Evolutionary conservation across 768 basidiomycete species (phyloP), one percentile per base, ranked within the genome.

Genomic region (Pleurotus eryngii): DNA sequence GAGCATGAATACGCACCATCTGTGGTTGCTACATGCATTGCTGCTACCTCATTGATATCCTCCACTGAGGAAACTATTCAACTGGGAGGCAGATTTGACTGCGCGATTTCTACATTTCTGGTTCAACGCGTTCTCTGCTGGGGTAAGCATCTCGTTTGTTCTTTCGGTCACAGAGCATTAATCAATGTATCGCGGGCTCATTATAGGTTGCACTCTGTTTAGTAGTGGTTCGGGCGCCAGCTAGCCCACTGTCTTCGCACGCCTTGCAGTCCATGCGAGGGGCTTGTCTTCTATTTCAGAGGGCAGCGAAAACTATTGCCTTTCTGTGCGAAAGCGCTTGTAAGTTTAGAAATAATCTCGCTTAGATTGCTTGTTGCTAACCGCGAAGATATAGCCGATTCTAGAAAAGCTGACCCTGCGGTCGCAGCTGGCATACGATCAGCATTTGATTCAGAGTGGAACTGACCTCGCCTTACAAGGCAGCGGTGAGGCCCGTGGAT

Each of bases 61-160:
- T 76, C 81, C 2, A 69, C 87, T 15, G 80, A 83, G 59, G 76
- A 73, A 73, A 37, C 70, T 89, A 20, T 85, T 81, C 66, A 72
- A 79, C 39, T 76, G 80, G 59, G 81, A 87, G 65, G 79, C 82
- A 6, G 80, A 84, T 61, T 68, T 89, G 49, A 83, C 81, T 60
- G 79, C 79, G 51, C 78, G 89, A 27, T 86, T 87, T 61, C 77
- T 87, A 68, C 81, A 83, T 66, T 83, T 87, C 63, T 91, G 89
- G 88, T 85, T 86, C 58, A 87, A 90, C 64, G 76, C 81, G 17
- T 88, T 87, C 66, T 87, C 87, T 45, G 85, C 85, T 6, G 84
- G 84, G 58, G 87, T 87, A 66, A 70, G 85, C 75, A 35, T 35
- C 30, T 9, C 24, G 1, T 4, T 4, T 43, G 47, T 27, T 17